These are phyloP conservation scores for Parmelia sp. DNA, from an alignment of 495 filamentous ascomycete genomes.

Conservation along the genomic window DNA sequence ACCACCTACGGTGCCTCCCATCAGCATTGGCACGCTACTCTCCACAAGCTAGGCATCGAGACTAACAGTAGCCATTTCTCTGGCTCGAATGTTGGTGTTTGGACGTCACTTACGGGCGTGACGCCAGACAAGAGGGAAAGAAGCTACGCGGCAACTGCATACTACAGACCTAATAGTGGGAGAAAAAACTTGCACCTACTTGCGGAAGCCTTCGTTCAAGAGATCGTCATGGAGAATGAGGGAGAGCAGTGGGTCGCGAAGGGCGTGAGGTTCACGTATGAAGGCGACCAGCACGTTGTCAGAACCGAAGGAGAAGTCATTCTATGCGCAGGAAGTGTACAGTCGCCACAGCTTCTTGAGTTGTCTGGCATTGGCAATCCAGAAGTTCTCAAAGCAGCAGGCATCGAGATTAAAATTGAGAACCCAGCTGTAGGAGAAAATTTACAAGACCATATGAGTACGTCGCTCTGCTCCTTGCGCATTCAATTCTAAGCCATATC, in stretches of 20 bases:
- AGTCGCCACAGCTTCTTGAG: slow-evolving; percentile 49
- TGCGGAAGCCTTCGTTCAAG: slow-evolving; percentile 40
- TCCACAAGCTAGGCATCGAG: slow-evolving; percentile 37
- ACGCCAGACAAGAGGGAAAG: slow-evolving; percentile 44
- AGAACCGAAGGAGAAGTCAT: slow-evolving; percentile 43
- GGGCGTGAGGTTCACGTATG: slow-evolving; percentile 33
- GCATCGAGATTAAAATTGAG: slow-evolving; percentile 40
- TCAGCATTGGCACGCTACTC: slow-evolving; percentile 42
- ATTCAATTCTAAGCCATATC: not conserved
- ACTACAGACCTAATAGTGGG: slow-evolving; percentile 36
- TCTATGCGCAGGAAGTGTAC: slow-evolving; percentile 45
- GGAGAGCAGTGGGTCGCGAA: slow-evolving; percentile 30
- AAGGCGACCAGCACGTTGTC: slow-evolving; percentile 26
- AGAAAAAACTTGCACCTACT: slow-evolving; percentile 45
- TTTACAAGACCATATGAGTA: slow-evolving; percentile 50
- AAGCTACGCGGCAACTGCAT: slow-evolving; percentile 42
- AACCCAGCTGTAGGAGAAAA: slow-evolving; percentile 50
- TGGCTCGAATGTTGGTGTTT: slow-evolving; percentile 41
- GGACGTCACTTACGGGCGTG: slow-evolving; percentile 38
- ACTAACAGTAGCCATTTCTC: slow-evolving; percentile 37
- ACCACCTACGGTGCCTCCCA: slow-evolving; percentile 40
- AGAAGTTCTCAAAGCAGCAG: slow-evolving; percentile 35
- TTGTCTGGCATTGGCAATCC: slow-evolving; percentile 46
- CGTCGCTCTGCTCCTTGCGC: slow-evolving; percentile 4
- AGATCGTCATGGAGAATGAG: slow-evolving; percentile 29